phyloP scores from a whole-genome alignment of 495 filamentous ascomycete genomes.

The Lasiosphaeris hirsuta region DNA sequence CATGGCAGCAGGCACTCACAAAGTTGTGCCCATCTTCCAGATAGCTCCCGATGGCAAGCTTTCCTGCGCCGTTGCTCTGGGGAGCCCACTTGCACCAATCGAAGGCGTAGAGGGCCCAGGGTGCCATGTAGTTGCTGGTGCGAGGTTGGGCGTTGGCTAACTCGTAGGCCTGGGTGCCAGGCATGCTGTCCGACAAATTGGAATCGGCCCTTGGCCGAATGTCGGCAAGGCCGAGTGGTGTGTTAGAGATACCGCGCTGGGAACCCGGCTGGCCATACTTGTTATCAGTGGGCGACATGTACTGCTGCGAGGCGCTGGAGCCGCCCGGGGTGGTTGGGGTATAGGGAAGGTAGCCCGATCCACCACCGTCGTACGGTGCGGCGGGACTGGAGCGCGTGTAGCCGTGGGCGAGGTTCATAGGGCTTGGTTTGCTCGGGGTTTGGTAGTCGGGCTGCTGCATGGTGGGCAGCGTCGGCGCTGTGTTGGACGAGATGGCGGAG shows the following conservation, averaged over 20 bases:
- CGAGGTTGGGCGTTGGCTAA: constrained; percentile 47
- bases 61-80: constrained; percentile 72
- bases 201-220: constrained; percentile 79
- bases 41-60: constrained; percentile 93
- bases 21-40: constrained; percentile 97
- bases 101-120: constrained; percentile 92
- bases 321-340: constrained; percentile 61
- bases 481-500: constrained; percentile 63
- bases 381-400: constrained; percentile 86
- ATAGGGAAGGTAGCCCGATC: constrained; percentile 60
- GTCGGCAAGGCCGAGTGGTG: constrained; percentile 84
- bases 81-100: constrained; percentile 99
- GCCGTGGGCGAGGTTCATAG: constrained; percentile 56
- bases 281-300: constrained; percentile 61
- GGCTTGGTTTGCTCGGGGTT: constrained; percentile 63
- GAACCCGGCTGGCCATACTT: constrained; percentile 67
- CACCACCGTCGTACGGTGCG: constrained; percentile 55
- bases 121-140: constrained; percentile 84
- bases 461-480: constrained; percentile 67
- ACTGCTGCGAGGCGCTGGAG: constrained; percentile 52
- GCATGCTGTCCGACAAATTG: constrained; percentile 61
- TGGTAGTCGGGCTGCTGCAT: constrained; percentile 66
- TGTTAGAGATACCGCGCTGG: constrained; percentile 72
- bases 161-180: constrained; percentile 54
- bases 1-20: constrained; percentile 49